Evolutionary conservation across 208 protist genomes (phyloP), one percentile per base, ranked within the genome.

Genomic region (Crithidia fasciculata): DNA sequence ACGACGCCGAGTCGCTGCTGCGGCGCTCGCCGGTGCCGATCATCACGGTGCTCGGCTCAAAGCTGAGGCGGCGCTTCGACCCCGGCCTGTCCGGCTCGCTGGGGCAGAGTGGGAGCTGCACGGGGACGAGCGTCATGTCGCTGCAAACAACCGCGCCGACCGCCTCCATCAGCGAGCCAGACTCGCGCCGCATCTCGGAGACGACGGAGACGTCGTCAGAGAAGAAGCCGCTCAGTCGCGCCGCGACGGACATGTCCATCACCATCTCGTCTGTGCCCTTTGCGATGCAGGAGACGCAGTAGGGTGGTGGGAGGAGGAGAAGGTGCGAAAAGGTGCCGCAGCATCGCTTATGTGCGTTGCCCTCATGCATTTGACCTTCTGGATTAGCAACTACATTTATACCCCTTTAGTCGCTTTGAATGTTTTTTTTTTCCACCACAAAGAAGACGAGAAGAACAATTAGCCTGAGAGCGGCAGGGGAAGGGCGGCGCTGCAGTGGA

Each of bases 1-100:
- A 80, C 39, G 74, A 74, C 12, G 67, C 74, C 12, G 74, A 80
- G 62, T 53, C 45, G 39, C 18, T 36, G 19, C 39, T 80, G 45
- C 65, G 36, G 13, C 63, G 61, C 8, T 7, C 47, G 10, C 12
- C 54, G 2, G 74, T 80, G 9, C 54, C 68, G 19, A 80, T 80
- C 68, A 60, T 80, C 47, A 45, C 60, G 2, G 64, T 80, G 7
- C 74, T 80, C 52, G 40, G 39, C 18, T 70, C 65, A 5, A 18
- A n/a, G 13, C 5, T 50, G n/a, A 59, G 36, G 54, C 65, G 65
- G 5, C 39, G 41, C 5, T 18, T 70, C 2, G 12, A 59, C 19
- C 65, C 65, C 4, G 57, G 36, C 53, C n/a, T 70, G 18, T 70
- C 65, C n/a, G 57, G 39, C 53, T 59, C 65, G 37, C 40, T 45